Evolutionary conservation across 495 filamentous ascomycete genomes (phyloP), one percentile per base, ranked within the genome.

Genomic region (Penicillium mononematosum): DNA sequence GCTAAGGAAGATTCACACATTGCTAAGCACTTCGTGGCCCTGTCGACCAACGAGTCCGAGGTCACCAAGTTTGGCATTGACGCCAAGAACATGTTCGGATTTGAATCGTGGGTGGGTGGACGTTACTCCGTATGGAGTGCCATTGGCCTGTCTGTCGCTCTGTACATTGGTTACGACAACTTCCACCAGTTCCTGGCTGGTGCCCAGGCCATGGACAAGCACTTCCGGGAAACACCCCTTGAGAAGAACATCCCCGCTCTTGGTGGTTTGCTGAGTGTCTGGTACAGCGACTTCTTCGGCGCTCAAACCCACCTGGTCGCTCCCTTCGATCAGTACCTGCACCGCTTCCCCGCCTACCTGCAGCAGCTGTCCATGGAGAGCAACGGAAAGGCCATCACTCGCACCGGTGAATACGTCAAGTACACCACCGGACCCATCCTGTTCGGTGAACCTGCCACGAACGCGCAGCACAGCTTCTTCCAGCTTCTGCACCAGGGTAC

Each of bases 311-410:
- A 98, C 79, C 81, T 98, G 34, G 91, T 98, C 51, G 89, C 94
- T 62, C 94, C 94, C 75, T 98, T 98, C 76, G 94, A 98, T 77
- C 94, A 98, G 77, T 98, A 98, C 78, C 85, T 98, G 65, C 90
- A 96, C 83, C 90, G 94, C 53, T 98, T 98, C 88, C 92, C 94
- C 16, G 94, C 94, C 59, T 98, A 98, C 78, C 89, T 98, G 31
- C 94, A 98, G 77, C 94, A 98, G 75, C 82, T 98, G 46, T 98
- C 92, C 60, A 98, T 98, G 94, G 94, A 98, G 79, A 98, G 95
- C 65, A 98, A 98, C 75, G 94, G 94, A 65, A 98, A 98, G 82
- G 89, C 91, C 53, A 90, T 98, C 73, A 96, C 94, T 58, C 91
- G 93, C 49, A 85, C 84, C 58, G 92, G 91, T 58, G 83, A 91